A percentile compares a stretch with the other conserved stretches of the same genome.
Evolutionary conservation across 345 rosid genomes (phyloP).

Genomic region (Dipteronia dyeriana): DNA sequence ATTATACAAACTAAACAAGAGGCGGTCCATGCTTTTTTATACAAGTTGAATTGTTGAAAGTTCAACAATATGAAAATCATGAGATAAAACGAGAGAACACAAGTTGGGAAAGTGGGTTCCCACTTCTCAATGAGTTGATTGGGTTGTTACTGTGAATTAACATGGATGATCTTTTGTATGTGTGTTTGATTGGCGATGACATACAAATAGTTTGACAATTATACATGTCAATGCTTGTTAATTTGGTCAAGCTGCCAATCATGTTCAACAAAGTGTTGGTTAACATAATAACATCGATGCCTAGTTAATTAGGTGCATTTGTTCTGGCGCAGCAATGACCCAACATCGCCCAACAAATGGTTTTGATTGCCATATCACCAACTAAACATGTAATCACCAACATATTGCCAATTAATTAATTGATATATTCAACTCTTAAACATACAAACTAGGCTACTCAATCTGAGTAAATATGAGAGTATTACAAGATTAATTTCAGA

Average conservation of each 20-base stretch:
- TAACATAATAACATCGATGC: not conserved
- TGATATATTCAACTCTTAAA: no score
- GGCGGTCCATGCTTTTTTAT: not conserved
- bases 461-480: not conserved
- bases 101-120: not conserved
- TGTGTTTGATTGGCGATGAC: not conserved
- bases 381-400: not conserved
- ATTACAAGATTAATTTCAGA: not conserved
- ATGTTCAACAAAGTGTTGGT: not conserved
- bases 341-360: not conserved
- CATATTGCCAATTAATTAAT: no score
- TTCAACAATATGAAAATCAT: not conserved
- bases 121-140: not conserved
- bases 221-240: not conserved
- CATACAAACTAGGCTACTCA: not conserved
- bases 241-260: not conserved
- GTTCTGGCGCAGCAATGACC: not conserved
- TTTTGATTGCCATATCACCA: not conserved
- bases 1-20: not conserved
- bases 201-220: not conserved
- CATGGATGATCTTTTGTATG: no score
- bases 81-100: not conserved
- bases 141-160: no score
- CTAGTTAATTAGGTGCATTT: not conserved
- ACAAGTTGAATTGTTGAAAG: not conserved